A percentile compares a stretch with the other conserved stretches of the same genome.
Conservation (phyloP, 768 basidiomycete genomes). For the Obba rivulosa region DNA sequence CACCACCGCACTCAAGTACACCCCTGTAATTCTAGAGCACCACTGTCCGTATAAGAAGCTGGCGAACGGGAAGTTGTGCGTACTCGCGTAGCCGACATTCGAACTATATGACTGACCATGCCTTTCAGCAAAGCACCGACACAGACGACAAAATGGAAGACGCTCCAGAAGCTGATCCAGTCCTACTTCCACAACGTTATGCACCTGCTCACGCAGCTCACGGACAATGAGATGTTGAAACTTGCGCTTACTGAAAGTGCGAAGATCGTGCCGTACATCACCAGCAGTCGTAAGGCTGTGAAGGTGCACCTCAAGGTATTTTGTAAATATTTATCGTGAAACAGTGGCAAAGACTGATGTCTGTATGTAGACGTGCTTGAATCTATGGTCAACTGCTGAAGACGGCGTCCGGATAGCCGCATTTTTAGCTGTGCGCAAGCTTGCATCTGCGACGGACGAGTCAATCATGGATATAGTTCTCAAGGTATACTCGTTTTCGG, state of each 20-base stretch:
- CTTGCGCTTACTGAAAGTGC: slow-evolving; percentile 80
- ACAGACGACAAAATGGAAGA: slow-evolving; percentile 75
- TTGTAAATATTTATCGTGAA: background rate
- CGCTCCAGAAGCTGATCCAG: slow-evolving; percentile 80
- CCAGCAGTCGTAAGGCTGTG: slow-evolving; percentile 77
- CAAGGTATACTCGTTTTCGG: slow-evolving; percentile 49
- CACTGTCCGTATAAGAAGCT: slow-evolving; percentile 86
- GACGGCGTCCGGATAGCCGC: slow-evolving; percentile 82
- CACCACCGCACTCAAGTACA: slow-evolving; percentile 80
- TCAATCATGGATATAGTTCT: slow-evolving; percentile 80
- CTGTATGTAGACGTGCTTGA: slow-evolving; percentile 64
- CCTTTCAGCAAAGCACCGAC: slow-evolving; percentile 71
- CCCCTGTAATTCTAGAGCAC: slow-evolving; percentile 81
- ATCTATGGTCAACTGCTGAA: slow-evolving; percentile 76
- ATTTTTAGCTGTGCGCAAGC: slow-evolving; percentile 76
- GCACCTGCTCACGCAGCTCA: slow-evolving; percentile 71
- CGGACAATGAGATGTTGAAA: slow-evolving; percentile 57
- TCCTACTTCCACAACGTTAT: slow-evolving; percentile 88
- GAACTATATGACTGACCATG: too few relatives aligned
- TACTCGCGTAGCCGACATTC: slow-evolving; percentile 6
- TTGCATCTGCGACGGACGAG: slow-evolving; percentile 74
- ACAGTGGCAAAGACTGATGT: background rate
- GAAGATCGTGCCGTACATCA: slow-evolving; percentile 86
- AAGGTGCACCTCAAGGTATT: slow-evolving; percentile 82
- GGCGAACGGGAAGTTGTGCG: slow-evolving; percentile 82